These are phyloP conservation scores for Sugiyamaella mastotermitis DNA, from an alignment of 805 yeast species.

Conservation along the genomic window DNA sequence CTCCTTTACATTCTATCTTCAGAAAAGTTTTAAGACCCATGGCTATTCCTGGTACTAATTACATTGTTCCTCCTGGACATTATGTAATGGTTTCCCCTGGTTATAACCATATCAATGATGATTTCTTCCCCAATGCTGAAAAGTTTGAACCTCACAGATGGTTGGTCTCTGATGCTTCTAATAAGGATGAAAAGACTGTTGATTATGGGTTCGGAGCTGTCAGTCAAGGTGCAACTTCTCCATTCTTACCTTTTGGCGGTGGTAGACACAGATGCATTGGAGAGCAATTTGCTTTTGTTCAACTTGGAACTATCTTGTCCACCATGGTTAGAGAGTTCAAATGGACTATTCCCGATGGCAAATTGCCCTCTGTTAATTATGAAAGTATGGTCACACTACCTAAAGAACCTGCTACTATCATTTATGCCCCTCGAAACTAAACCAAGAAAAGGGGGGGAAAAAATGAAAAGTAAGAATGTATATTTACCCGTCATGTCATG, in stretches of 20 bases:
- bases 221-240: conserved; percentile 91
- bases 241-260: conserved; percentile 97
- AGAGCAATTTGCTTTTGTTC: conserved; percentile 94
- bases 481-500: conserved; percentile 1
- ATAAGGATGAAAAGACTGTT: conserved; percentile 36
- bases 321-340: conserved; percentile 68
- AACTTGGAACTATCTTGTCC: conserved; percentile 77
- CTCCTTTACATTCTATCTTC: conserved; percentile 94
- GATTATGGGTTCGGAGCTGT: conserved; percentile 98
- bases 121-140: conserved; percentile 71
- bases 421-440: no score
- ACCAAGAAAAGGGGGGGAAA: no score
- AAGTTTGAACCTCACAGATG: conserved; percentile 85
- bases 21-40: conserved; percentile 79
- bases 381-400: conserved; percentile 94
- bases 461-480: no score
- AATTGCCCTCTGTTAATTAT: conserved; percentile 54
- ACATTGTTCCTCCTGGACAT: conserved; percentile 84
- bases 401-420: conserved; percentile 45
- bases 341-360: conserved; percentile 62
- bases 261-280: conserved; percentile 99
- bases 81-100: conserved; percentile 93
- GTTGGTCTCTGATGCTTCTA: conserved; percentile 35
- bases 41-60: conserved; percentile 70
- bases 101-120: conserved; percentile 69